These are phyloP conservation scores for Boletus chippewaensis DNA, from an alignment of 1,284 basidiomycete species.

Conservation along the genomic window DNA sequence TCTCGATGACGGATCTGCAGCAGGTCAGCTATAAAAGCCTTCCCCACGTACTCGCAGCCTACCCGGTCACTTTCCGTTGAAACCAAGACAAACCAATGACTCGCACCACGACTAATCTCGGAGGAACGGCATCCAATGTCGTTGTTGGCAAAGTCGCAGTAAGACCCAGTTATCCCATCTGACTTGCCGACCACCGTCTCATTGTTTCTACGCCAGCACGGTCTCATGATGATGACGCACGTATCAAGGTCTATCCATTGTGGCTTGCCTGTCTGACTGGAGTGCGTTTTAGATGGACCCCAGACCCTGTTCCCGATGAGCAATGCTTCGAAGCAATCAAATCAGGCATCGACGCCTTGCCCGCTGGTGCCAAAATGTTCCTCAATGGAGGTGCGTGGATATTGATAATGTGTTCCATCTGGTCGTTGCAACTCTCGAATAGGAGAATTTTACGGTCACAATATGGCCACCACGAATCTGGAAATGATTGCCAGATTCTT, in stretches of 20 bases:
- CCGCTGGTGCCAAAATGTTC: constrained; percentile 42
- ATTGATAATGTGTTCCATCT: neutral
- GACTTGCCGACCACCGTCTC: neutral
- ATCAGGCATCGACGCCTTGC: constrained; percentile 50
- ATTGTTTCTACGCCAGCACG: constrained; percentile 18
- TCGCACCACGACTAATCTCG: constrained; percentile 27
- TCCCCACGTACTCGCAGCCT: neutral
- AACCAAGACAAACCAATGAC: constrained; percentile 14
- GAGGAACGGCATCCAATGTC: constrained; percentile 27
- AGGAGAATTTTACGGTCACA: constrained; percentile 32
- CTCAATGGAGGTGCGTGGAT: constrained; percentile 40
- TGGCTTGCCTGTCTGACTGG: neutral
- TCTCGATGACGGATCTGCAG: too few species aligned
- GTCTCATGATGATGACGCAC: constrained; percentile 27
- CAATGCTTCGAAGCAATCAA: constrained; percentile 58
- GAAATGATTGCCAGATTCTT: constrained; percentile 41
- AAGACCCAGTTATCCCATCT: constrained; percentile 9
- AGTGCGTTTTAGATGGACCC: constrained; percentile 13
- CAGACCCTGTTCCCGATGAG: constrained; percentile 38
- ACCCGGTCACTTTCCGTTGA: neutral
- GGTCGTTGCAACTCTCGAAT: neutral
- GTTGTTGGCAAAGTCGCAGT: constrained; percentile 36
- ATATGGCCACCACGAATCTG: constrained; percentile 33
- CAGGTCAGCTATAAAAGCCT: too few species aligned
- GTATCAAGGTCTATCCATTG: neutral